Percentiles rank a stretch among this genome's conserved stretches.
Evolutionary conservation across 306 rosid species (phyloP).

Genomic region (Rosa persica): DNA sequence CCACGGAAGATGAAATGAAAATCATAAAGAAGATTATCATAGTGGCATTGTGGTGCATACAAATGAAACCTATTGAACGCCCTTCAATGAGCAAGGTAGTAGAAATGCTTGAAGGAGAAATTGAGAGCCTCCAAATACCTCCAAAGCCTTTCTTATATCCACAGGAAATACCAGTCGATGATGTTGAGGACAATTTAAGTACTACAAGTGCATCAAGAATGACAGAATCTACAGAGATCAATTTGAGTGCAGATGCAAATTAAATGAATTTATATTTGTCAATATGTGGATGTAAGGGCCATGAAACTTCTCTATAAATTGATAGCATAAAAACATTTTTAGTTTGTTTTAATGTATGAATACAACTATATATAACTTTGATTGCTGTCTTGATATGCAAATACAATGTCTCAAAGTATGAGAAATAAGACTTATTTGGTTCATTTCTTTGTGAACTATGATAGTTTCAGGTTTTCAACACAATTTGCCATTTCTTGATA

Average conservation of each 20-base stretch:
- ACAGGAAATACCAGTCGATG: neutral
- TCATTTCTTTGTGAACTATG: too few species aligned
- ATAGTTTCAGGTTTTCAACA: too few species aligned
- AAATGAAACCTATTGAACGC: neutral
- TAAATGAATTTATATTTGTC: neutral
- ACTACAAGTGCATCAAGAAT: neutral
- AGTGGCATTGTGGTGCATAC: constrained; percentile 3
- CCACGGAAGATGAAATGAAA: constrained; percentile 4
- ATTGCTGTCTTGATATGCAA: neutral
- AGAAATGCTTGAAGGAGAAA: neutral
- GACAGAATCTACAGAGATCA: neutral
- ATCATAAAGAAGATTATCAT: neutral
- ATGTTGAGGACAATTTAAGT: neutral
- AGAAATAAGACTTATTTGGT: neutral
- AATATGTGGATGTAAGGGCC: neutral
- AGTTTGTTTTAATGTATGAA: neutral
- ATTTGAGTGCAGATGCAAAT: neutral
- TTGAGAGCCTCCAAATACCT: constrained; percentile 1
- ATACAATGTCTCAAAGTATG: neutral
- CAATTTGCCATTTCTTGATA: too few species aligned
- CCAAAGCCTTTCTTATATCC: constrained; percentile 2
- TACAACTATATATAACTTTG: neutral
- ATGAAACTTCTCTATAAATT: neutral
- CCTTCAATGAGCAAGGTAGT: neutral
- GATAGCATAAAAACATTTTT: neutral